Percentiles rank a stretch among this genome's conserved stretches.
phyloP scores from a whole-genome alignment of 768 basidiomycete genomes.

The Tricholoma sp. region DNA sequence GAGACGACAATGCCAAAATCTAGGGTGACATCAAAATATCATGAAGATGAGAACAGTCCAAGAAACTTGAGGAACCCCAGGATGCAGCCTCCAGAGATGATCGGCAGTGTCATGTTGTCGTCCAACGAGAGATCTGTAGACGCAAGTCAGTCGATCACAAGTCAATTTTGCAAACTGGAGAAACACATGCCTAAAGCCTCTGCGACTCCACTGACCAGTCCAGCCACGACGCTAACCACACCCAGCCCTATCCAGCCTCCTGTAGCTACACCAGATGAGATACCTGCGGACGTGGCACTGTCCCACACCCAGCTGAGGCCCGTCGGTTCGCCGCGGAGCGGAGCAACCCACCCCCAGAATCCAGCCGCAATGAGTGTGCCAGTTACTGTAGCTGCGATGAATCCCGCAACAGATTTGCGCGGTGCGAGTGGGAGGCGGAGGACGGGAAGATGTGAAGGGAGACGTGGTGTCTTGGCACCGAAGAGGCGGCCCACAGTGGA shows the following conservation, averaged over 20 bases:
- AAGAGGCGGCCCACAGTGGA: constrained; percentile 88
- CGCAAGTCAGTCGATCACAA: constrained; percentile 2
- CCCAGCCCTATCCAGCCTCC: constrained; percentile 48
- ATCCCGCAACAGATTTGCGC: constrained; percentile 83
- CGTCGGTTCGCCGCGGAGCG: constrained; percentile 25
- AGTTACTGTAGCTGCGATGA: constrained; percentile 70
- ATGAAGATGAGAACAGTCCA: constrained; percentile 20
- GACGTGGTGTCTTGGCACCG: constrained; percentile 58
- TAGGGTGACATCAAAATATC: not conserved
- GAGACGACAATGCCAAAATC: not conserved
- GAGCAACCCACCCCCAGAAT: constrained; percentile 69
- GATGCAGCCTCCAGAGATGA: constrained; percentile 72
- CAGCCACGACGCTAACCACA: constrained; percentile 57
- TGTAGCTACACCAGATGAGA: constrained; percentile 16
- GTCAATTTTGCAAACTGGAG: not conserved
- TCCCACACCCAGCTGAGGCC: constrained; percentile 56
- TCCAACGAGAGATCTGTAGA: constrained; percentile 71
- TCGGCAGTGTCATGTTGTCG: constrained; percentile 87
- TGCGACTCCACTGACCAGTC: constrained; percentile 77
- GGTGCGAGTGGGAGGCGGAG: constrained; percentile 66
- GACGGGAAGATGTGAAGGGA: constrained; percentile 37
- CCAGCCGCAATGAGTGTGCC: constrained; percentile 60
- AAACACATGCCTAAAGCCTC: constrained; percentile 76
- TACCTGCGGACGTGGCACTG: constrained; percentile 27
- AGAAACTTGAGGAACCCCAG: constrained; percentile 38